Evolutionary conservation across 305 asterid species (phyloP), one percentile per base, ranked within the genome.

Genomic region (Fraxinus latifolia): DNA sequence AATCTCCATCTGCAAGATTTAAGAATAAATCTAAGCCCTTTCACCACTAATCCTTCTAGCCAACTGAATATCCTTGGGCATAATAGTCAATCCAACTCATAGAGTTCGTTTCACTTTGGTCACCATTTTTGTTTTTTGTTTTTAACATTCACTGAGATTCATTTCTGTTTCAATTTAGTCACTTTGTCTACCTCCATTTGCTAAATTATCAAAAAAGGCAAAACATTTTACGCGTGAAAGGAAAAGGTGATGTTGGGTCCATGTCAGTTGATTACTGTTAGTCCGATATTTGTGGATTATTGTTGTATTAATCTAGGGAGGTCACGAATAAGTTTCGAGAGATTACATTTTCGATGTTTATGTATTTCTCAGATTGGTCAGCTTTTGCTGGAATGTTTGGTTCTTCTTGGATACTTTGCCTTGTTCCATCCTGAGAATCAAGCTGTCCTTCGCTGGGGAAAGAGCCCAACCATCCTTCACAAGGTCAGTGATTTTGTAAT

Each of bases 401-500:
- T 93, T 8, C 95, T 96, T 80, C 98, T 96, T 68, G 97, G 99
- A 83, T 94, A 93, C 86, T 96, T 96, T 80, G 88, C 99, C 19
- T 80, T 94, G 79, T 94, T 96, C 88, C 99, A 96, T 82, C 88
- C 89, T 1, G 97, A 91, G 86, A 96, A 96, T 79, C 99, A 96
- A 90, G 98, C 97, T 23, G 99, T 96, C 60, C 97, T 96, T 80
- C 97, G 96, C 75, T 96, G 99, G 99, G 99, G 99, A 87, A 96
- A 96, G 93, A 91, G 97, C 87, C 99, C 98, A 65, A 93, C 99
- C 42, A 96, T 96, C 88, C 99, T 96, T 84, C 99, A 96, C 90
- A 96, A 96, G 97, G 99, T 93, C 80, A 81, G 82, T 80, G 19
- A 29, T 42, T 65, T 60, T 60, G 67, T 31, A 4, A 14, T 19